Percentiles rank a stretch among this genome's conserved stretches.
Conservation (phyloP, 2,329 filamentous ascomycete genomes). For the Ophiostoma triangulosporum region DNA sequence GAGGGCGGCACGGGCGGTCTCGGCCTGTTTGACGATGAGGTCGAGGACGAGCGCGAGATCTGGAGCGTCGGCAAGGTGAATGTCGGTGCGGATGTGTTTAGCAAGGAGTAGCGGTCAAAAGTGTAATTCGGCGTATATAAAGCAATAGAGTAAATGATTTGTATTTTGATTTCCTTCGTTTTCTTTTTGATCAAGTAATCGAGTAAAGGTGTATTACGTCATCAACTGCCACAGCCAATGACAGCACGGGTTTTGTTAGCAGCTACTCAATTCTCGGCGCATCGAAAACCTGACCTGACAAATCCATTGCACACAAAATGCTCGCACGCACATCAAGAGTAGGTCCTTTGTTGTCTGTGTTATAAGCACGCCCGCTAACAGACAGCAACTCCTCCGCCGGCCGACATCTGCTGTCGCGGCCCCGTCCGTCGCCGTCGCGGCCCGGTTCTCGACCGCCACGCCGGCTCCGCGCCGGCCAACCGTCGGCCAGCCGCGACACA, state of each 20-base stretch:
- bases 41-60: slow-evolving; percentile 88
- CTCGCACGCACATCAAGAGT: slow-evolving; percentile 12
- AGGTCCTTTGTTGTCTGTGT: background rate
- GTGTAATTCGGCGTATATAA: background rate
- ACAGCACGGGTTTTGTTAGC: background rate
- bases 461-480: background rate
- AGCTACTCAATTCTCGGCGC: background rate
- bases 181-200: too few species aligned
- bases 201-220: background rate
- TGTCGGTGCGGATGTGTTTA: slow-evolving; percentile 47
- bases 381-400: slow-evolving; percentile 7
- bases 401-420: background rate
- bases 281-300: background rate
- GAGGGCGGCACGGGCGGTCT: slow-evolving; percentile 80
- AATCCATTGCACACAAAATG: slow-evolving; percentile 4
- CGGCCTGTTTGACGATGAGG: slow-evolving; percentile 78
- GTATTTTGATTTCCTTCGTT: background rate
- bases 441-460: slow-evolving; percentile 3
- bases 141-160: background rate
- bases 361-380: background rate
- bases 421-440: background rate
- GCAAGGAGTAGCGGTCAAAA: slow-evolving; percentile 19
- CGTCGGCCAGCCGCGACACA: background rate
- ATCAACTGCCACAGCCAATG: background rate
- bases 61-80: slow-evolving; percentile 93